phyloP scores from a whole-genome alignment of 768 basidiomycete species.

The Asterophora parasitica region DNA sequence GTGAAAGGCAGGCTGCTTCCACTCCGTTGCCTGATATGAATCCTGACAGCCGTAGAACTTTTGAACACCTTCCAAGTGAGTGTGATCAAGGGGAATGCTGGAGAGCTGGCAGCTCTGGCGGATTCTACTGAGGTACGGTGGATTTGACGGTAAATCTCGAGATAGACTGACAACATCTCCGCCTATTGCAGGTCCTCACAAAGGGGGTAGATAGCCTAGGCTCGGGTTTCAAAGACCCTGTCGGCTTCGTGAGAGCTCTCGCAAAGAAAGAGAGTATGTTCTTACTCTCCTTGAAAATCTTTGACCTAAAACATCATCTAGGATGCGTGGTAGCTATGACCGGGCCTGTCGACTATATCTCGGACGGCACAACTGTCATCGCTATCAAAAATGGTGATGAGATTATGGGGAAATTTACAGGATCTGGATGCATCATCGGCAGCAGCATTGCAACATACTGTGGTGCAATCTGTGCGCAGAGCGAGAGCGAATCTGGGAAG shows the following conservation, averaged over 20 bases:
- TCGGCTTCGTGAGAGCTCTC: conserved; percentile 58
- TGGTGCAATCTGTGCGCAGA: conserved; percentile 47
- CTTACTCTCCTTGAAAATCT: background rate
- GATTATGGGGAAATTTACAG: conserved; percentile 77
- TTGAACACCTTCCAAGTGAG: conserved; percentile 77
- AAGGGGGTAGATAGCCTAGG: conserved; percentile 88
- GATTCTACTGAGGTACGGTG: conserved; percentile 65
- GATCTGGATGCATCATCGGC: conserved; percentile 83
- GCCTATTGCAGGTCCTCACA: conserved; percentile 48
- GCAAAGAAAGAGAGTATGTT: conserved; percentile 71
- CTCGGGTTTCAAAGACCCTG: conserved; percentile 70
- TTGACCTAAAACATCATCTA: conserved; percentile 22
- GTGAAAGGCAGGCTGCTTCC: conserved; percentile 43
- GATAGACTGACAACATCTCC: no score
- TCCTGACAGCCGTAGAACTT: conserved; percentile 40
- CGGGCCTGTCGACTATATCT: conserved; percentile 77
- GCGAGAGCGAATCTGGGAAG: conserved; percentile 29
- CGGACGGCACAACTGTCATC: conserved; percentile 72
- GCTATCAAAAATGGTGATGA: conserved; percentile 69
- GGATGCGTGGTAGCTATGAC: conserved; percentile 81
- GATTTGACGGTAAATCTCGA: no score
- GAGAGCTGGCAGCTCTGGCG: conserved; percentile 76
- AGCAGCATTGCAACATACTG: conserved; percentile 78
- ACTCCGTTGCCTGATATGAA: background rate
- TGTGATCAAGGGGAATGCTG: conserved; percentile 93